Percentiles rank a stretch among this genome's conserved stretches.
Evolutionary conservation across 1,284 basidiomycete species (phyloP).

Genomic region (Cystobasidium sp.): DNA sequence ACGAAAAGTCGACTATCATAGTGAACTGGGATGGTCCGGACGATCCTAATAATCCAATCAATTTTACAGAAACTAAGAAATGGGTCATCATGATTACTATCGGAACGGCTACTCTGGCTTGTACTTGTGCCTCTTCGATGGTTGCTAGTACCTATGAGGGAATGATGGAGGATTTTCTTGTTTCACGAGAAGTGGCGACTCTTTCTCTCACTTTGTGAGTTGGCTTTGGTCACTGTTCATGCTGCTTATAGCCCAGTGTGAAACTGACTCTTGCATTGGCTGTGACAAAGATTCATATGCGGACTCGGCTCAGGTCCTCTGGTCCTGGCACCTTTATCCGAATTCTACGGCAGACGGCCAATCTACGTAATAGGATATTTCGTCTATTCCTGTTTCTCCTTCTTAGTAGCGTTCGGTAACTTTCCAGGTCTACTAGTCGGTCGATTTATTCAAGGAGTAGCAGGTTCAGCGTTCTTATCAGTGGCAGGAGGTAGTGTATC

Average conservation of each 20-base stretch:
- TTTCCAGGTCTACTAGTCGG: slow-evolving; percentile 68
- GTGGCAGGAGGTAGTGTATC: slow-evolving; percentile 71
- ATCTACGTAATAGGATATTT: slow-evolving; percentile 49
- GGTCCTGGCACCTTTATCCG: slow-evolving; percentile 49
- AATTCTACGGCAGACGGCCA: slow-evolving; percentile 48
- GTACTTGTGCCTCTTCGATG: slow-evolving; percentile 74
- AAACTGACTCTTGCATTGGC: not conserved
- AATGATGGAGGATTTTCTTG: slow-evolving; percentile 65
- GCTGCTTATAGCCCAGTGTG: no score
- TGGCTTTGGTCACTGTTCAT: no score
- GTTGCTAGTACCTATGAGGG: slow-evolving; percentile 70
- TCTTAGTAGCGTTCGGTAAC: slow-evolving; percentile 46
- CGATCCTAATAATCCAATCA: slow-evolving; percentile 37
- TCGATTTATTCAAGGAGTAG: slow-evolving; percentile 71
- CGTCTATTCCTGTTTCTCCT: slow-evolving; percentile 45
- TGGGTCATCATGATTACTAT: slow-evolving; percentile 39
- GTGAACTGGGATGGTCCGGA: slow-evolving; percentile 40
- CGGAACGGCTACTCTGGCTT: slow-evolving; percentile 60
- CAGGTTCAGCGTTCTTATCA: slow-evolving; percentile 69
- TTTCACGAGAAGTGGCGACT: slow-evolving; percentile 71
- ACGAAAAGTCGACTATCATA: not conserved
- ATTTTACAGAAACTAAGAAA: slow-evolving; percentile 22
- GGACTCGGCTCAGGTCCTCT: slow-evolving; percentile 44
- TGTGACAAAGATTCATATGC: slow-evolving; percentile 34
- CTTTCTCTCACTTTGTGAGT: slow-evolving; percentile 66